These are phyloP conservation scores for Firmiana major DNA, from an alignment of 345 rosid genomes.

Conservation along the genomic window DNA sequence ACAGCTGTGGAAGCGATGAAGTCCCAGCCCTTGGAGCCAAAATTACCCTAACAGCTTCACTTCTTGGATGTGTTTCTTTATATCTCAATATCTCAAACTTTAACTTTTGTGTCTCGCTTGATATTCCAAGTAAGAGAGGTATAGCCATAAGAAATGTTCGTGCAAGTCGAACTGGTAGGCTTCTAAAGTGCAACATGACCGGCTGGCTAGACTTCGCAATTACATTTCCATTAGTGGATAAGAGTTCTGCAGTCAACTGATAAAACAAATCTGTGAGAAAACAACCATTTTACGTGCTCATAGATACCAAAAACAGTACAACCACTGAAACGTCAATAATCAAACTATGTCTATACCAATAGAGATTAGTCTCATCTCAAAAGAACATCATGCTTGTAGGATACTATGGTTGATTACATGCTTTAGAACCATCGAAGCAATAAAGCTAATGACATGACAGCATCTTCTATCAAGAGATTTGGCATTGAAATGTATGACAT, in stretches of 20 bases:
- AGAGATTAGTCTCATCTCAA: too few species aligned
- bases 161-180: conserved; percentile 55
- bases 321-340: not conserved
- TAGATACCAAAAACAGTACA: not conserved
- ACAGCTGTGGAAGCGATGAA: conserved; percentile 49
- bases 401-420: not conserved
- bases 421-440: not conserved
- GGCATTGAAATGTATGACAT: not conserved
- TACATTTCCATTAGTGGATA: conserved; percentile 42
- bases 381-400: not conserved
- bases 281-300: not conserved
- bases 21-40: conserved; percentile 70
- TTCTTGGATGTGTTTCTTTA: conserved; percentile 60
- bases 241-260: conserved; percentile 66
- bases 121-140: conserved; percentile 58
- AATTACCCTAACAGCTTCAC: conserved; percentile 44
- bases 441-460: not conserved
- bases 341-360: too few species aligned
- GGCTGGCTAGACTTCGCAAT: conserved; percentile 64
- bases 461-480: not conserved
- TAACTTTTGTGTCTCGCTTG: conserved; percentile 60
- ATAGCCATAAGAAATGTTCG: conserved; percentile 50
- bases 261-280: not conserved
- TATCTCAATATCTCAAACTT: conserved; percentile 37
- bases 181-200: conserved; percentile 62